These are phyloP conservation scores for Fusarium luffae DNA, from an alignment of 2,329 filamentous ascomycete genomes.

Conservation along the genomic window DNA sequence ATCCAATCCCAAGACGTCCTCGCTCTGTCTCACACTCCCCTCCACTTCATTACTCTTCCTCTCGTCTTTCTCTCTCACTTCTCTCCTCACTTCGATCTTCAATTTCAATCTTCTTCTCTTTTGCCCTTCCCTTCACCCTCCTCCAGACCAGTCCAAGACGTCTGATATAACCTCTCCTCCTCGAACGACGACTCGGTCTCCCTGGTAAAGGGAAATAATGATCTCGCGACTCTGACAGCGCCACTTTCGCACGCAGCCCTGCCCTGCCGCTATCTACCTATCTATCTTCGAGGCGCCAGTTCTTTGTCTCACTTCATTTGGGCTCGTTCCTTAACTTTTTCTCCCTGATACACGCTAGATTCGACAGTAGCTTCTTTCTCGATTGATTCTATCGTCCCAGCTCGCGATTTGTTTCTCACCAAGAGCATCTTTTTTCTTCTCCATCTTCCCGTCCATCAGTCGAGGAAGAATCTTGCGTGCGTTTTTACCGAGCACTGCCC, in stretches of 20 bases:
- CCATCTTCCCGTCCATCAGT: slow-evolving; percentile 16
- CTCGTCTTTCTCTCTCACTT: slow-evolving; percentile 35
- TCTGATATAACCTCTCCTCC: slow-evolving; percentile 36
- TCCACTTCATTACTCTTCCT: slow-evolving; percentile 37
- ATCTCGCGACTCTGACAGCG: slow-evolving; percentile 46
- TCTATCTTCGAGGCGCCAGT: slow-evolving; percentile 46
- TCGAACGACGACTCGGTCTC: slow-evolving; percentile 39
- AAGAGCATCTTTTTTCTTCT: slow-evolving; percentile 8
- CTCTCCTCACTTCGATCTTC: slow-evolving; percentile 42
- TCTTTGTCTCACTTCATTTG: slow-evolving; percentile 49
- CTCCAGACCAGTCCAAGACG: slow-evolving; percentile 20
- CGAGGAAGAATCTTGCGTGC: slow-evolving; percentile 18
- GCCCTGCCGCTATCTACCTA: slow-evolving; percentile 43
- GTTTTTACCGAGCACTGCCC: slow-evolving; percentile 30
- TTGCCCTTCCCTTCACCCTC: slow-evolving; percentile 17
- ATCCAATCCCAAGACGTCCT: slow-evolving; percentile 44
- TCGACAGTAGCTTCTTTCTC: slow-evolving; percentile 40
- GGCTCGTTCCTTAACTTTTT: slow-evolving; percentile 43
- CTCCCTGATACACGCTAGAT: slow-evolving; percentile 43
- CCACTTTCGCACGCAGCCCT: slow-evolving; percentile 33
- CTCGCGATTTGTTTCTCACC: slow-evolving; percentile 13
- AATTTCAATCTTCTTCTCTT: slow-evolving; percentile 29
- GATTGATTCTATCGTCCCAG: slow-evolving; percentile 32
- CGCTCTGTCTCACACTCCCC: slow-evolving; percentile 33
- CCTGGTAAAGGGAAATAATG: slow-evolving; percentile 43